These are phyloP conservation scores for Pestalotiopsis sp. DNA, from an alignment of 2,329 filamentous ascomycete species.

Conservation along the genomic window DNA sequence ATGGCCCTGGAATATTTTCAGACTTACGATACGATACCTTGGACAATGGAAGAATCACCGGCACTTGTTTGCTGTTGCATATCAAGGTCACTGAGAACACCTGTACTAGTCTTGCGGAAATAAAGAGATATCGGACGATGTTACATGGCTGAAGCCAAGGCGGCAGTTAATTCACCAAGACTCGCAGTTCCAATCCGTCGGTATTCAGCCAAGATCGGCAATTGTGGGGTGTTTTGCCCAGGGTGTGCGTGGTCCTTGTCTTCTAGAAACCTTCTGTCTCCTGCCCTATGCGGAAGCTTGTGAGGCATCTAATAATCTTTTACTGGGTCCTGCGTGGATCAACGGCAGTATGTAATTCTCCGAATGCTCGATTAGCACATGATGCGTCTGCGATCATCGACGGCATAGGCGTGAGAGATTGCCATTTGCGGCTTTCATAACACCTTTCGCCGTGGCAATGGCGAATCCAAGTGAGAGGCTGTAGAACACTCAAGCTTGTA, in stretches of 20 bases:
- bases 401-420: not conserved
- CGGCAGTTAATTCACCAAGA: not conserved
- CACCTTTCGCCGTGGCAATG: not conserved
- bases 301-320: not conserved
- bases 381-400: not conserved
- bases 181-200: not conserved
- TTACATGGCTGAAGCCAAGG: not conserved
- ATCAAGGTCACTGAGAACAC: not conserved
- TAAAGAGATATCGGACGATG: not conserved
- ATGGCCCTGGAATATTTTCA: not conserved
- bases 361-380: not conserved
- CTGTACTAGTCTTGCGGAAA: not conserved
- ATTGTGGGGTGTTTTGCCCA: not conserved
- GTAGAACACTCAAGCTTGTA: not conserved
- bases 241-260: not conserved
- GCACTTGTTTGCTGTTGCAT: not conserved
- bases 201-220: not conserved
- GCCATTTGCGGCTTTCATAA: not conserved
- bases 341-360: not conserved
- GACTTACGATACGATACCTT: not conserved
- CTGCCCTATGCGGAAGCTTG: not conserved
- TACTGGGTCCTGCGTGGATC: not conserved
- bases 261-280: slow-evolving; percentile 1
- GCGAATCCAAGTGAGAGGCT: not conserved
- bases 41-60: not conserved